A percentile compares a stretch with the other conserved stretches of the same genome.
Conservation (phyloP, 208 protist genomes). For the Angomonas ambiguus region DNA sequence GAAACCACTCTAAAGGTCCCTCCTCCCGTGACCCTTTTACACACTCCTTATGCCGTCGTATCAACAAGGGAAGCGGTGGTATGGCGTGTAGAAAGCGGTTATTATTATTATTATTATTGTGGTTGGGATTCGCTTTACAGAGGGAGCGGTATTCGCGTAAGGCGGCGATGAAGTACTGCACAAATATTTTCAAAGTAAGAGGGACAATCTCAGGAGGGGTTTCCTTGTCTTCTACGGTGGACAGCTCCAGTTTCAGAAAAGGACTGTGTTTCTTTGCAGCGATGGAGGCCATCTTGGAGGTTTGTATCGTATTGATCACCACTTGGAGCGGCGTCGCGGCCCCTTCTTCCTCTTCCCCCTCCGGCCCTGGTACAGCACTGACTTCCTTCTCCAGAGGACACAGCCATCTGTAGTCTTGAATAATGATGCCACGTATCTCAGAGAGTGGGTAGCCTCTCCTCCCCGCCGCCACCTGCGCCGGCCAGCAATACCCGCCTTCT, state of each 20-base stretch:
- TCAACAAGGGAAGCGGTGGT: neutral
- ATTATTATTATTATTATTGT: neutral
- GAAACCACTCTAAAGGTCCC: slow-evolving; percentile 1
- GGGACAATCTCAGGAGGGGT: neutral
- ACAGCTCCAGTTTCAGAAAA: neutral
- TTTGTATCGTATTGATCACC: neutral
- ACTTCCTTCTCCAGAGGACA: neutral
- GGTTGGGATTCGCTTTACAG: neutral
- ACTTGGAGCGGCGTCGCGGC: slow-evolving; percentile 1
- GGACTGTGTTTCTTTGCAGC: slow-evolving; percentile 6
- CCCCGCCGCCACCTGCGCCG: slow-evolving; percentile 2
- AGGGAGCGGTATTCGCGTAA: neutral
- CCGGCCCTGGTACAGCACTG: no score
- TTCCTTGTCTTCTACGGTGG: neutral
- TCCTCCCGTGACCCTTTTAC: neutral
- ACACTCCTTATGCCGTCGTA: neutral
- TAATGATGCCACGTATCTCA: neutral
- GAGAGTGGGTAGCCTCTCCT: neutral
- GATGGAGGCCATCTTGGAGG: neutral
- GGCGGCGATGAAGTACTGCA: neutral
- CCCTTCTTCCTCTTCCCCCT: neutral
- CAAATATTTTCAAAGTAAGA: neutral
- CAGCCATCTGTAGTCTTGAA: neutral
- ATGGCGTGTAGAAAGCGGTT: no score
- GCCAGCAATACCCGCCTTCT: neutral